A percentile compares a stretch with the other conserved stretches of the same genome.
These are phyloP conservation scores for Lactifluus pinguis DNA, from an alignment of 768 basidiomycete species.

Conservation along the genomic window DNA sequence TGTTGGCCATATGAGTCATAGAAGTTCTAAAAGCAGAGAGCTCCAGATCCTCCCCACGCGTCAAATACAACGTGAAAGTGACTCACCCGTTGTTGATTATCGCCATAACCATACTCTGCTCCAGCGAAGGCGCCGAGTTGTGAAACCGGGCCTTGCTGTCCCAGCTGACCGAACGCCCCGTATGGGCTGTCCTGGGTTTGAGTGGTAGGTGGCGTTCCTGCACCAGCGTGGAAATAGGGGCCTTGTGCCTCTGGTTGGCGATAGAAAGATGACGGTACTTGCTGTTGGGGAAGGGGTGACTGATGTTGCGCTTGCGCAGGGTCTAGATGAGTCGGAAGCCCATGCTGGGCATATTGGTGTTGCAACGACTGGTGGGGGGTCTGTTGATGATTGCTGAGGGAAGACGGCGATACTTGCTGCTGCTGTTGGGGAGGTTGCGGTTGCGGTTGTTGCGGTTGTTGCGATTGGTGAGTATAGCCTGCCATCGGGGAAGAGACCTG, in stretches of 20 bases:
- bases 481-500: conserved; percentile 27
- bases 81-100: conserved; percentile 53
- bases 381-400: conserved; percentile 29
- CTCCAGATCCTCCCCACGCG: conserved; percentile 17
- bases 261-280: conserved; percentile 50
- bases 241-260: conserved; percentile 46
- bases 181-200: conserved; percentile 57
- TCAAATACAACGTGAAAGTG: neutral
- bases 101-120: conserved; percentile 57
- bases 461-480: conserved; percentile 25
- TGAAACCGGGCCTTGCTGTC: conserved; percentile 41
- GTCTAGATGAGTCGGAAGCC: conserved; percentile 57
- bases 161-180: conserved; percentile 54
- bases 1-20: conserved; percentile 56
- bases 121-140: conserved; percentile 48
- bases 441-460: conserved; percentile 10
- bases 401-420: conserved; percentile 18
- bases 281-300: conserved; percentile 32
- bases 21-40: conserved; percentile 42
- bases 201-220: conserved; percentile 59
- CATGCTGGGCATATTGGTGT: conserved; percentile 56
- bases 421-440: conserved; percentile 18
- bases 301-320: conserved; percentile 38
- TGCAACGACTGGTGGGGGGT: conserved; percentile 32
- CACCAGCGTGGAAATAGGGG: conserved; percentile 60